Base-by-base conservation (phyloP, 1,284 basidiomycete genomes). In the Apiotrichum akiyoshidainum region DNA sequence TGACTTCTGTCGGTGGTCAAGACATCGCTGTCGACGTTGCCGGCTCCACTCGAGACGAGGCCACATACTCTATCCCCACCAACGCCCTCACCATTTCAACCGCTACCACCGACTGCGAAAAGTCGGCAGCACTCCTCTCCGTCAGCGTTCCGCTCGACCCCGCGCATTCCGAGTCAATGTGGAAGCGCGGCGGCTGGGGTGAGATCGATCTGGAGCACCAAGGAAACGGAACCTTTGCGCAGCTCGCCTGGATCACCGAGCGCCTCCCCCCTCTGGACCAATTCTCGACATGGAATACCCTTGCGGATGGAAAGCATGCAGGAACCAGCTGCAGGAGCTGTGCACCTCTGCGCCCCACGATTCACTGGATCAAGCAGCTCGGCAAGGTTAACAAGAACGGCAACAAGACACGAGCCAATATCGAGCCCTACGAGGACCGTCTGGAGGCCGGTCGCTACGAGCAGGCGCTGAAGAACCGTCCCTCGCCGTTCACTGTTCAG, bases 151-250 rank as follows among this genome's bases (percentile, higher is more conserved):
- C 88, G 37, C 81, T 93, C 39, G 81, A 76, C 57, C 63, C 81
- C 16, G 81, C 82, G 21, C 82, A 87, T 67, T 84, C 86, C 12
- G 87, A 89, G 50, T 66, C 81, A 2, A 88, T 92, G 70, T 96
- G 92, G 92, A 84, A 87, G 4, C 80, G 80, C 40, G 84, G 82
- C 11, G 37, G 16, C 17, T 95, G 90, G 90, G 79, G 79, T 35
- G 88, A 92, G 68, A 84, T 96, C 35, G 90, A 94, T 73, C 87
- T 89, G 64, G 81, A 90, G 10, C 87, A 92, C 68, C 89, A 94
- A 67, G 87, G 91, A 8, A 72, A 76, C 40, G 81, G 84, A 2
- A 88, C 86, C 0, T 94, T 92, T 80, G 85, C 85, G 64, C 81
- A 86, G 9, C 73, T 94, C 10, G 88, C 91, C 0, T 96, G 92